Percentiles rank a stretch among this genome's conserved stretches.
phyloP scores from a whole-genome alignment of 75 land plant species.

The Pinus tabuliformis region DNA sequence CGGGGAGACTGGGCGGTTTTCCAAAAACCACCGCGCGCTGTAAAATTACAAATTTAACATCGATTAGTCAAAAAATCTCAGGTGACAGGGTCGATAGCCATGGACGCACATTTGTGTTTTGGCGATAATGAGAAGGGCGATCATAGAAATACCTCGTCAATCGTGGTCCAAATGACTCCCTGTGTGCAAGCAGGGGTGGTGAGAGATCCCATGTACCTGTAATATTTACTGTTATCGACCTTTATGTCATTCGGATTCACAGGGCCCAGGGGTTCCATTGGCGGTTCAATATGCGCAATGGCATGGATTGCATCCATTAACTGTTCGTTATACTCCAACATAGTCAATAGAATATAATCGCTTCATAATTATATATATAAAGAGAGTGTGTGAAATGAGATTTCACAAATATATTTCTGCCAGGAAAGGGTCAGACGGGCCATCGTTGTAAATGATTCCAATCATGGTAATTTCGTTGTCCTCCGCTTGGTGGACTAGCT shows the following conservation, averaged over 20 bases:
- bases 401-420: background rate
- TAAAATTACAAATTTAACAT: too few relatives aligned
- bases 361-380: too few relatives aligned
- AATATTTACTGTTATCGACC: conserved; percentile 12
- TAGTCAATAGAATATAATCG: too few relatives aligned
- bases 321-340: background rate
- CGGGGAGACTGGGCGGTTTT: too few relatives aligned
- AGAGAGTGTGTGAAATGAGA: too few relatives aligned
- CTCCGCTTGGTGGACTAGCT: conserved; percentile 32
- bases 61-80: background rate
- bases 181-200: conserved; percentile 32
- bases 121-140: background rate
- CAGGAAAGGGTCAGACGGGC: conserved; percentile 24
- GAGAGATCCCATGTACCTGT: conserved; percentile 34
- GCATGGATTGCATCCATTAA: background rate
- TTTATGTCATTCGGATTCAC: conserved; percentile 2
- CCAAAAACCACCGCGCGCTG: conserved; percentile 18
- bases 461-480: conserved; percentile 25
- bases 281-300: background rate
- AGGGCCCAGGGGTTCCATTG: background rate
- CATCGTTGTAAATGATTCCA: conserved; percentile 28
- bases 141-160: conserved; percentile 1
- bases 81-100: background rate
- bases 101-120: background rate
- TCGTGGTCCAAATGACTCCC: conserved; percentile 15